Base-by-base conservation (phyloP, 1,284 basidiomycete genomes). In the Garcileccinum viscosum region DNA sequence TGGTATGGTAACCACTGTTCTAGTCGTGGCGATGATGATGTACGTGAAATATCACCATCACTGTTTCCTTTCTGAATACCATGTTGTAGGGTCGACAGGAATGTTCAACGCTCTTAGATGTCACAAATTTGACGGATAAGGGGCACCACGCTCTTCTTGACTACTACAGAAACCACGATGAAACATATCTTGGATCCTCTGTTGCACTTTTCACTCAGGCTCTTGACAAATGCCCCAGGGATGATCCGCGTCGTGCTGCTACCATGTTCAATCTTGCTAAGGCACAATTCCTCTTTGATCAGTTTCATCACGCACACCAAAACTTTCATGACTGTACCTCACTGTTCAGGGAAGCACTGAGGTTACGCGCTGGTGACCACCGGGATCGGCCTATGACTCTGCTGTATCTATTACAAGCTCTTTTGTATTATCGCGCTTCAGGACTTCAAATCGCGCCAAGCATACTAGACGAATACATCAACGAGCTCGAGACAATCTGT, bases 241-340 rank as follows among this genome's bases (percentile, higher is more conserved):
- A 56, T 15, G 53, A 56, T 56, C 27, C 19, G 2, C 58, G 30
- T 60, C 70, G 42, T 5, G 64, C 62, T 9, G 64, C 50, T 24
- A 65, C 63, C 5, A 27, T 68, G 3, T 71, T 33, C 27, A 75
- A 75, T 59, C 66, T 75, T 2, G 73, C 73, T 5, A 71, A 24
- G 17, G 66, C 42, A 22, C 24, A 61, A 17, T 66, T 67, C 30
- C 60, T 67, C 15, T 24, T 19, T 8, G 66, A 62, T 33, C 68
- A 67, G 35, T 30, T 32, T 33, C 11, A 30, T n/a, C 63, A 61
- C 1, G 40, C 62, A 32, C 22, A 7, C n/a, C 2, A 7, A 24
- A 12, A 50, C 5, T 32, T 76, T 12, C 35, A 65, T 2, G 8
- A 12, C 4, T 19, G 44, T 22, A 66, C 61, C 4, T 32, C 19